Evolutionary conservation across 805 yeast species (phyloP).

Genomic region (Metschnikowia henanensis): DNA sequence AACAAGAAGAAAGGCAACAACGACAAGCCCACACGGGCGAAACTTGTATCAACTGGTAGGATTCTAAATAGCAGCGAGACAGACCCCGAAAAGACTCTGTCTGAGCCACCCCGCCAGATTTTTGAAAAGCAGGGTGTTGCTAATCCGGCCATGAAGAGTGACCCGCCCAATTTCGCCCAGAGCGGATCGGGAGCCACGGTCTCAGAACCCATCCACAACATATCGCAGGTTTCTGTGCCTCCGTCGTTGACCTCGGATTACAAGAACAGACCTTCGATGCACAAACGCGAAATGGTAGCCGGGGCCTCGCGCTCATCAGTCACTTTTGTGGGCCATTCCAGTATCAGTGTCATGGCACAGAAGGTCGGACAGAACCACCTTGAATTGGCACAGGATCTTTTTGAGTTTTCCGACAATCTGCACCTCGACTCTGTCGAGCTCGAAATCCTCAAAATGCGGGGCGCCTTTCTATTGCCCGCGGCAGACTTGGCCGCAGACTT

Average conservation of each 20-base stretch:
- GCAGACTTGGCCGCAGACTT: constrained; percentile 57
- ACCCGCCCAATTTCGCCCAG: not conserved
- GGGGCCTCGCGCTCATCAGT: constrained; percentile 27
- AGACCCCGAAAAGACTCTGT: not conserved
- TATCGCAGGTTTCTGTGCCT: constrained; percentile 42
- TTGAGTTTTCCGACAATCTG: constrained; percentile 32
- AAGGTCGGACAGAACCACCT: constrained; percentile 49
- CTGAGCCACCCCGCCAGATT: too few species aligned
- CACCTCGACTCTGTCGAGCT: constrained; percentile 57
- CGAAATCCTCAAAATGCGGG: constrained; percentile 60
- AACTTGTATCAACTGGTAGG: not conserved
- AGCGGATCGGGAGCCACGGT: not conserved
- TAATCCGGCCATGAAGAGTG: too few species aligned
- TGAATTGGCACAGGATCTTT: constrained; percentile 42
- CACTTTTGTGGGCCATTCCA: constrained; percentile 55
- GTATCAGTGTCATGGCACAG: constrained; percentile 48
- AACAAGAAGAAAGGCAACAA: constrained; percentile 44
- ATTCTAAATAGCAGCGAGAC: not conserved
- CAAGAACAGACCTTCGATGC: constrained; percentile 39
- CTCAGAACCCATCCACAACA: constrained; percentile 40
- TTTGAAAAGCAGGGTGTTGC: not conserved
- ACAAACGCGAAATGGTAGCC: constrained; percentile 30
- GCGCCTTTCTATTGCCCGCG: constrained; percentile 71
- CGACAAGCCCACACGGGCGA: constrained; percentile 15
- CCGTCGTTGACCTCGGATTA: constrained; percentile 44